Percentiles rank a stretch among this genome's conserved stretches.
Evolutionary conservation across 106 monocot species (phyloP).

Genomic region (Dendrobium huoshanense): DNA sequence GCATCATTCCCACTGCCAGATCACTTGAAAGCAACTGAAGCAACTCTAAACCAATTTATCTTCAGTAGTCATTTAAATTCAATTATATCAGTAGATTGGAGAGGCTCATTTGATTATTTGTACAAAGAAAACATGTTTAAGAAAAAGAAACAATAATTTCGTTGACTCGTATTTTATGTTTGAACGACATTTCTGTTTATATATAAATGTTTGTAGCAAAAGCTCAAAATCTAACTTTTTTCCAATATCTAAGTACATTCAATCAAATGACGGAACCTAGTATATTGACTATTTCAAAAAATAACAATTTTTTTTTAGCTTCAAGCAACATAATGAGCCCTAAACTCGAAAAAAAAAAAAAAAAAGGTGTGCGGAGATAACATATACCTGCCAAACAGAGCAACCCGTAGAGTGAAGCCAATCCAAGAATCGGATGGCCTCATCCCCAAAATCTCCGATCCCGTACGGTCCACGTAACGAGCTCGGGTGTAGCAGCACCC

Average conservation of each 20-base stretch:
- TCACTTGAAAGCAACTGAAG: not conserved
- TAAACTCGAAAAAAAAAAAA: not conserved
- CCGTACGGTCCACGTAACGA: slow-evolving; percentile 73
- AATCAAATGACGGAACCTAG: not conserved
- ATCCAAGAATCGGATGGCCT: slow-evolving; percentile 67
- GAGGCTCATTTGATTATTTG: not conserved
- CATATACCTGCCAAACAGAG: slow-evolving; percentile 76
- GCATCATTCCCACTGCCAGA: not conserved
- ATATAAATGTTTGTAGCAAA: not conserved
- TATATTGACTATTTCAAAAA: not conserved
- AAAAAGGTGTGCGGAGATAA: no score
- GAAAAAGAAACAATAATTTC: not conserved
- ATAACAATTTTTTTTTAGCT: no score
- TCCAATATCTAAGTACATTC: not conserved
- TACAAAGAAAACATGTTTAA: not conserved
- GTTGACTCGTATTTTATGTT: not conserved
- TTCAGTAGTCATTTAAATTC: not conserved
- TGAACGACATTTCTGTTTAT: not conserved
- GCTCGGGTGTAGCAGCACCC: slow-evolving; percentile 82
- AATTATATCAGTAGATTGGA: not conserved
- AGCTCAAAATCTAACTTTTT: not conserved
- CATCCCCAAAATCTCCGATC: slow-evolving; percentile 86
- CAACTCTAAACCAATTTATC: not conserved
- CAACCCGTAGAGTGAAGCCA: slow-evolving; percentile 86
- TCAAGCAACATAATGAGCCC: not conserved